phyloP scores from a whole-genome alignment of 164 flowering plant genomes.

The Aristolochia contorta region DNA sequence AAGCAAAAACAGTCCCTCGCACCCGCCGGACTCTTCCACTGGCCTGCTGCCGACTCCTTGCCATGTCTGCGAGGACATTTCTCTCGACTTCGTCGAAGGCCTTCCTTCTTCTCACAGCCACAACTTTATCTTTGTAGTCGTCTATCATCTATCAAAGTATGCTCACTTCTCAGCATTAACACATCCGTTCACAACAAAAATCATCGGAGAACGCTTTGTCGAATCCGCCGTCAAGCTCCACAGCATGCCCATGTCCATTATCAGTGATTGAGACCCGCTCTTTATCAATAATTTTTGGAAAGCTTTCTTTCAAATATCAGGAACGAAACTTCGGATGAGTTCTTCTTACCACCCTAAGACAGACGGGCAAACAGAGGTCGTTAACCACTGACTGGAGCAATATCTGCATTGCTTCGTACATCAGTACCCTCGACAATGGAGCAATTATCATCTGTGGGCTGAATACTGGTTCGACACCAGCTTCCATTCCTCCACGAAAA shows the following conservation, averaged over 20 bases:
- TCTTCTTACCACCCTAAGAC: constrained; percentile 5
- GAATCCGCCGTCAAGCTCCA: background rate
- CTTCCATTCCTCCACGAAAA: no score
- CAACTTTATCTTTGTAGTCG: background rate
- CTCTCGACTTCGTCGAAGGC: background rate
- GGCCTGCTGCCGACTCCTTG: constrained; percentile 1
- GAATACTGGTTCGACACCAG: no score
- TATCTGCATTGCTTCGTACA: background rate
- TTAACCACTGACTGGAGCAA: background rate
- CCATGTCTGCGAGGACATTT: constrained; percentile 2
- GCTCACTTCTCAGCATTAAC: background rate
- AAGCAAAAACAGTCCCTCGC: background rate
- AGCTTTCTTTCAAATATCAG: background rate
- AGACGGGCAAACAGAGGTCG: constrained; percentile 5
- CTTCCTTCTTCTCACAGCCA: background rate
- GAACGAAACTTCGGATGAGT: background rate
- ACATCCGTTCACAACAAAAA: background rate
- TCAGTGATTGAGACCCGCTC: background rate
- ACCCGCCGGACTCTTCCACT: background rate
- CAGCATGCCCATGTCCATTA: no score
- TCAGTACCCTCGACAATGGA: no score
- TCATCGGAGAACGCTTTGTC: background rate
- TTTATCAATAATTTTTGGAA: constrained; percentile 7
- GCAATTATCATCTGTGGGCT: no score
- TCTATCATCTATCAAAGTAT: no score